These are phyloP conservation scores for Sphaerulina vaccinii DNA, from an alignment of 2,329 filamentous ascomycete species.

Conservation along the genomic window DNA sequence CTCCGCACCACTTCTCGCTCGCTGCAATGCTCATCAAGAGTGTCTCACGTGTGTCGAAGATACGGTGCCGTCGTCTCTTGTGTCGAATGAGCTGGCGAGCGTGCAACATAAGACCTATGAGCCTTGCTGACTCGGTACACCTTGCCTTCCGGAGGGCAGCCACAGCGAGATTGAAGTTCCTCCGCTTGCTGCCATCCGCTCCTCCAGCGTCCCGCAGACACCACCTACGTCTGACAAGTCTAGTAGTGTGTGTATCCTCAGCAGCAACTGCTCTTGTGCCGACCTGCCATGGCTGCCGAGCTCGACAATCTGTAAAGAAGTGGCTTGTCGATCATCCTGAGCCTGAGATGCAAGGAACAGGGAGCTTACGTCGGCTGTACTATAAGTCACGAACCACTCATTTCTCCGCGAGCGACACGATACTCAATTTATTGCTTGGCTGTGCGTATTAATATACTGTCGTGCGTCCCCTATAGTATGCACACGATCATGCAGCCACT, in stretches of 20 bases:
- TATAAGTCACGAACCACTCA: conserved; percentile 8
- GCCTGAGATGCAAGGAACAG: conserved; percentile 18
- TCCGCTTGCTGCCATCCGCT: not conserved
- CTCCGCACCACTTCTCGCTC: not conserved
- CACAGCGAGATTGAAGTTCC: conserved; percentile 1
- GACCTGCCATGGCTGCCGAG: conserved; percentile 8
- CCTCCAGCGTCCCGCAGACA: not conserved
- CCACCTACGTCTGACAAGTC: not conserved
- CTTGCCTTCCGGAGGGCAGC: conserved; percentile 4
- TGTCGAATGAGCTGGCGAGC: not conserved
- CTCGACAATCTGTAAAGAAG: conserved; percentile 5
- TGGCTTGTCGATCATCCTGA: conserved; percentile 16
- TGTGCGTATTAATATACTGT: conserved; percentile 15
- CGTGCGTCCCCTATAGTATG: conserved; percentile 15
- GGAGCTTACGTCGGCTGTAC: conserved; percentile 3
- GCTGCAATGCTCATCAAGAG: not conserved
- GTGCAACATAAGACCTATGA: conserved; percentile 11
- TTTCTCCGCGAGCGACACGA: conserved; percentile 2
- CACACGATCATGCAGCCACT: conserved; percentile 6
- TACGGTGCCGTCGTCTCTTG: not conserved
- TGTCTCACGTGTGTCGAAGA: not conserved
- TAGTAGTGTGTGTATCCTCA: conserved; percentile 3
- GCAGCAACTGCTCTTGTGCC: not conserved
- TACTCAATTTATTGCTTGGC: conserved; percentile 15
- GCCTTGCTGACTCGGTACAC: conserved; percentile 16